These are phyloP conservation scores for Fraxinus americana DNA, from an alignment of 257 asterid genomes.

Conservation along the genomic window DNA sequence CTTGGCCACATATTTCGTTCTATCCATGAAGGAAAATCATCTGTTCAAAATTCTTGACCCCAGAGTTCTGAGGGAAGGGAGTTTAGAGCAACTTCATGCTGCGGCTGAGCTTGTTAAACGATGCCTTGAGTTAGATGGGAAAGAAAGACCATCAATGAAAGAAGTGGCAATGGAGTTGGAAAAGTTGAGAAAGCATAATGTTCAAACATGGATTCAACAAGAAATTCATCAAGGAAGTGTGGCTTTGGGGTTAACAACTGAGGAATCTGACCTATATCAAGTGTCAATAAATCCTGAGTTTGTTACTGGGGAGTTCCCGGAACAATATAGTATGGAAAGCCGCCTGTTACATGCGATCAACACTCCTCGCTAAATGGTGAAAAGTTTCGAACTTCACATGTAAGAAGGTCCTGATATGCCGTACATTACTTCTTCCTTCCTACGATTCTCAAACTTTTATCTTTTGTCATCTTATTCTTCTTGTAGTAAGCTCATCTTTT, in stretches of 20 bases:
- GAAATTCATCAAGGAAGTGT: background rate
- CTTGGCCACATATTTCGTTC: slow-evolving; percentile 45
- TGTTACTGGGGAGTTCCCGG: slow-evolving; percentile 29
- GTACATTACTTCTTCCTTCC: too few species aligned
- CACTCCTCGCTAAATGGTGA: too few species aligned
- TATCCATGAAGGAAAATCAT: slow-evolving; percentile 44
- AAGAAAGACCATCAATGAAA: slow-evolving; percentile 75
- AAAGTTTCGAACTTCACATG: too few species aligned
- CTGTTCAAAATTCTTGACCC: slow-evolving; percentile 60
- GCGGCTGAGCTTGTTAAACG: slow-evolving; percentile 52
- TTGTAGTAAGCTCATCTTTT: too few species aligned
- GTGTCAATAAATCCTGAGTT: slow-evolving; percentile 31
- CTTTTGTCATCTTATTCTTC: too few species aligned
- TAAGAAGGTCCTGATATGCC: too few species aligned
- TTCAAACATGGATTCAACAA: slow-evolving; percentile 53
- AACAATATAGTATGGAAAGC: slow-evolving; percentile 37
- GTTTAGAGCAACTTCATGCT: slow-evolving; percentile 53
- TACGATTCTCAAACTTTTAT: too few species aligned
- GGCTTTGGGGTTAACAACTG: background rate
- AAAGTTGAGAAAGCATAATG: slow-evolving; percentile 48
- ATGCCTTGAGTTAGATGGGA: slow-evolving; percentile 49
- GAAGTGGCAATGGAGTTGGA: slow-evolving; percentile 76
- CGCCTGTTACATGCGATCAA: background rate
- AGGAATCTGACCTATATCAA: slow-evolving; percentile 47
- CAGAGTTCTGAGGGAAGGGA: slow-evolving; percentile 59